Conservation (phyloP, 345 rosid genomes). For the Brassica juncea region DNA sequence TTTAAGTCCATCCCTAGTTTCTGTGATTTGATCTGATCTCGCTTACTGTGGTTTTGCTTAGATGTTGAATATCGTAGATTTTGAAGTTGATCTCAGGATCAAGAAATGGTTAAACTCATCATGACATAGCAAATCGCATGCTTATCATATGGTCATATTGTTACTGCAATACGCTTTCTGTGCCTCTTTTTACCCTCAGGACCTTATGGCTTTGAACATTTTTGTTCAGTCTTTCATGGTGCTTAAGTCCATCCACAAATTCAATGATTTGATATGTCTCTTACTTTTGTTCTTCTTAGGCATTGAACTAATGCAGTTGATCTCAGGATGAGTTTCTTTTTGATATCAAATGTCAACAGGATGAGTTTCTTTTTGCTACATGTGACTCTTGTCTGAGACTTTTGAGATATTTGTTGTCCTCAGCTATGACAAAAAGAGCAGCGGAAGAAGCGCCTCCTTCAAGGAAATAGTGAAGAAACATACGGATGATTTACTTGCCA, state of each 20-base stretch:
- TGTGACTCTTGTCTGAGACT: not conserved
- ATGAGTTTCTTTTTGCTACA: not conserved
- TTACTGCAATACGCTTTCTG: not conserved
- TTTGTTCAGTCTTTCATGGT: not conserved
- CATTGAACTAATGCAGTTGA: not conserved
- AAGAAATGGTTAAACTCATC: not conserved
- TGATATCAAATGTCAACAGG: not conserved
- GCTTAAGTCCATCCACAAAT: not conserved
- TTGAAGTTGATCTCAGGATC: not conserved
- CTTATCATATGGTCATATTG: not conserved
- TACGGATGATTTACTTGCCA: constrained; percentile 17
- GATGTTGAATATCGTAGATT: not conserved
- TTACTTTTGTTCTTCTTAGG: not conserved
- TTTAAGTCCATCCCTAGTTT: not conserved
- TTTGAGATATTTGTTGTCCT: constrained; percentile 17
- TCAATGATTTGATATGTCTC: not conserved
- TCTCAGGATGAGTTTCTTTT: not conserved
- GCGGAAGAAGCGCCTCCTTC: constrained; percentile 20
- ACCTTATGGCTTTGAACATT: not conserved
- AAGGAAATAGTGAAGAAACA: constrained; percentile 19
- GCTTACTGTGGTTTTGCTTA: not conserved
- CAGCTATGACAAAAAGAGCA: constrained; percentile 29
- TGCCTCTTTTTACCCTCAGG: not conserved
- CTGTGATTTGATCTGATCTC: not conserved
- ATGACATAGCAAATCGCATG: not conserved